Percentiles rank a stretch among this genome's conserved stretches.
Conservation (phyloP, 805 yeast genomes). For the Saccharomycodes ludwigii region DNA sequence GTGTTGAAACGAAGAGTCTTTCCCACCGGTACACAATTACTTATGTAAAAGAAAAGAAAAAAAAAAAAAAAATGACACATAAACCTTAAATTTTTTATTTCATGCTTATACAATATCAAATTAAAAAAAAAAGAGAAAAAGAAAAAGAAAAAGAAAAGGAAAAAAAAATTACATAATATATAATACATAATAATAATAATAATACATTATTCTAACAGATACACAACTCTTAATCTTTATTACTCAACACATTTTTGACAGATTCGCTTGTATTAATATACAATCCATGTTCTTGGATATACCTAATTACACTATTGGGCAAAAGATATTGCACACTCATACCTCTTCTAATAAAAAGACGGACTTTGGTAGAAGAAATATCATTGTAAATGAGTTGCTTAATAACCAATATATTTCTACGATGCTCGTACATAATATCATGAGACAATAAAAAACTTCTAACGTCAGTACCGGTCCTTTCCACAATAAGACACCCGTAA, state of each 20-base stretch:
- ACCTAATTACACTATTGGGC: slow-evolving; percentile 90
- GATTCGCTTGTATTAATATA: slow-evolving; percentile 85
- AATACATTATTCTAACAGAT: too few species aligned
- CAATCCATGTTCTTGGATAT: slow-evolving; percentile 83
- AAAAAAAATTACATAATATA: too few species aligned
- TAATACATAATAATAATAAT: too few species aligned
- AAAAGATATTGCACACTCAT: slow-evolving; percentile 93
- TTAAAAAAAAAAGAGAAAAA: too few species aligned
- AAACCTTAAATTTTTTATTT: too few species aligned
- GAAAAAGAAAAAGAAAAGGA: too few species aligned
- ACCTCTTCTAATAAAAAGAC: slow-evolving; percentile 83
- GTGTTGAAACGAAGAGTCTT: too few species aligned
- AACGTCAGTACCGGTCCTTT: slow-evolving; percentile 93
- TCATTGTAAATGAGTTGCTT: slow-evolving; percentile 95
- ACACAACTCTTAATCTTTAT: slow-evolving; percentile 25
- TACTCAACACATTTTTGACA: slow-evolving; percentile 69
- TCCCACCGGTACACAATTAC: too few species aligned
- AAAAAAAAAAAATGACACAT: too few species aligned
- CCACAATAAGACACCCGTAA: slow-evolving; percentile 93
- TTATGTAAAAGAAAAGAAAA: too few species aligned
- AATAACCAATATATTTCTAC: slow-evolving; percentile 85
- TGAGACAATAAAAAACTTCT: slow-evolving; percentile 83
- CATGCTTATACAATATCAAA: too few species aligned
- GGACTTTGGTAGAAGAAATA: slow-evolving; percentile 86
- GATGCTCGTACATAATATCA: slow-evolving; percentile 94